Evolutionary conservation across 768 basidiomycete species (phyloP).

Genomic region (Cytidiella melzeri): DNA sequence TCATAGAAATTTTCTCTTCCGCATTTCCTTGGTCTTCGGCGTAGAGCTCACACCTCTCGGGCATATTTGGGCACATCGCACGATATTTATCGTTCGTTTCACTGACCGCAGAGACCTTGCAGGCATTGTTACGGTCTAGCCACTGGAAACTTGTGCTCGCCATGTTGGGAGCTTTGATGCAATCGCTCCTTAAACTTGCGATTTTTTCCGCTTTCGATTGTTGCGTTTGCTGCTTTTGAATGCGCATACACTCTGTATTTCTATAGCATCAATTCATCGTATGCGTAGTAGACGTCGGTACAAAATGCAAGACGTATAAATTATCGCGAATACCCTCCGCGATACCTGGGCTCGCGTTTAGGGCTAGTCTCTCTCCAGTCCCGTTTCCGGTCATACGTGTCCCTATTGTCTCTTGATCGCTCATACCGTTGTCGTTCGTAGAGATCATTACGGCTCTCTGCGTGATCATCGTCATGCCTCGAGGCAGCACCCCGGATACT

Average conservation of each 20-base stretch:
- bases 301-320: background rate
- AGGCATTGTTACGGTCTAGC: background rate
- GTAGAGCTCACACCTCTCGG: too few relatives aligned
- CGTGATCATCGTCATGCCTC: background rate
- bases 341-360: constrained; percentile 25
- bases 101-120: background rate
- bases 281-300: too few relatives aligned
- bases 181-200: background rate
- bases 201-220: background rate
- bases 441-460: background rate
- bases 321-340: constrained; percentile 26
- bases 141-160: background rate
- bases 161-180: background rate
- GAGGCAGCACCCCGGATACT: constrained; percentile 7
- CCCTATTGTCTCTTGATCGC: constrained; percentile 1
- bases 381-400: constrained; percentile 11
- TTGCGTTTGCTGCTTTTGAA: too few relatives aligned
- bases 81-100: background rate
- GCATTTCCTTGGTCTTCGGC: too few relatives aligned
- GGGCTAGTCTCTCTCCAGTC: constrained; percentile 12
- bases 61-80: background rate
- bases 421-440: constrained; percentile 10
- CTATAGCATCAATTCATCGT: too few relatives aligned
- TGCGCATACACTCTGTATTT: too few relatives aligned
- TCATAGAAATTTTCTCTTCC: too few relatives aligned